Evolutionary conservation across 352 stramenopile species (phyloP).

Genomic region (Globisporangium mamillatum): DNA sequence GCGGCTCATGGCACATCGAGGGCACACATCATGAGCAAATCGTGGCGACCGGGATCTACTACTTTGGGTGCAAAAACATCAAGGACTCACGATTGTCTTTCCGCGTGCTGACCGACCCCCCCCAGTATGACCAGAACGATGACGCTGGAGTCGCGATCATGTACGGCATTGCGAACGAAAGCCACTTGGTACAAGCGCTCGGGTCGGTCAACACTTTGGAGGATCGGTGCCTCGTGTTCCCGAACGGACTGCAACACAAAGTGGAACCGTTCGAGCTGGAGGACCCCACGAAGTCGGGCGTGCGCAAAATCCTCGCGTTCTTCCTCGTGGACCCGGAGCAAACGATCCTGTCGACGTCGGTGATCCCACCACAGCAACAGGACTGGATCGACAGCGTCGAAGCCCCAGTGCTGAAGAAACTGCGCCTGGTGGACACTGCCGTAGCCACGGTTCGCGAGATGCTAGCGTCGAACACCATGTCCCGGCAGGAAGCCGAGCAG

Average conservation of each 20-base stretch:
- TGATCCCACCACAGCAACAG: slow-evolving; percentile 39
- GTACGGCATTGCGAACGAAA: slow-evolving; percentile 25
- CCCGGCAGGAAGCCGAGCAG: slow-evolving; percentile 19
- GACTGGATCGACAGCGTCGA: slow-evolving; percentile 24
- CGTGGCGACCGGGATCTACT: slow-evolving; percentile 41
- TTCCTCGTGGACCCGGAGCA: slow-evolving; percentile 39
- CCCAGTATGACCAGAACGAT: slow-evolving; percentile 28
- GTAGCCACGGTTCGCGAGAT: slow-evolving; percentile 22
- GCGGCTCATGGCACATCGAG: slow-evolving; percentile 50
- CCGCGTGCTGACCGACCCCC: slow-evolving; percentile 24
- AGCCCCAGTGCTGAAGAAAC: slow-evolving; percentile 3
- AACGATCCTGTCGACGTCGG: slow-evolving; percentile 28
- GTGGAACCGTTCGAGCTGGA: slow-evolving; percentile 44
- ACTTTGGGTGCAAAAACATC: slow-evolving; percentile 50
- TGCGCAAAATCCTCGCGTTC: slow-evolving; percentile 45
- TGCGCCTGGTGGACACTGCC: slow-evolving; percentile 14
- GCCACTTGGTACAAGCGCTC: slow-evolving; percentile 23
- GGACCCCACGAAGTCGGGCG: slow-evolving; percentile 26
- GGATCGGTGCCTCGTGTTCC: slow-evolving; percentile 36
- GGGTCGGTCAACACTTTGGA: slow-evolving; percentile 22
- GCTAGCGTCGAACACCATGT: slow-evolving; percentile 18
- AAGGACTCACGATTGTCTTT: slow-evolving; percentile 36
- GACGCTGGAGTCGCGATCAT: slow-evolving; percentile 20
- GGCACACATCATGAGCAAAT: slow-evolving; percentile 39
- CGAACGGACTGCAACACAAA: slow-evolving; percentile 39